Base-by-base conservation (phyloP, 768 basidiomycete genomes). In the Hortiboletus campestris region DNA sequence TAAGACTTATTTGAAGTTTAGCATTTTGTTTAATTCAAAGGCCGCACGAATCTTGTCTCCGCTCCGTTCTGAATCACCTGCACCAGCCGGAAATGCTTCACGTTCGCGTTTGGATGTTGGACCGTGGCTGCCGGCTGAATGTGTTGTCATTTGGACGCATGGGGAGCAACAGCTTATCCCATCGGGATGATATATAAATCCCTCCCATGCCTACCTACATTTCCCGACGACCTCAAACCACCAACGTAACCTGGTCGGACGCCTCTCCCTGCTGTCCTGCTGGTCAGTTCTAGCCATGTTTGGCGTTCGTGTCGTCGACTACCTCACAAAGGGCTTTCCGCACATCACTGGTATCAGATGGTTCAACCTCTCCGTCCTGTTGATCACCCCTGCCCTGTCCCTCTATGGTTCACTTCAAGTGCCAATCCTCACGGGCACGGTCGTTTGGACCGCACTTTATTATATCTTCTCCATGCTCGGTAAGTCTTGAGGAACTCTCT, bases 391-490 rank as follows among this genome's bases (percentile, higher is more conserved):
- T 10, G 72, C 78, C 11, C 61, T 94, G 53, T 80, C 88, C 48
- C 67, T 86, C 48, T 90, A 86, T 73, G 94, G 93, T 13, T 63
- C 84, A 47, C 77, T 82, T 12, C 63, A 62, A 22, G 82, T 82
- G 10, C 70, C 75, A 46, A 61, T 77, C 40, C 72, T 76, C 51
- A 66, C 64, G 47, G 73, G 78, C 65, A 96, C 94, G 0, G 64
- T 75, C 25, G 48, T 82, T 10, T 94, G 85, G 73, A 74, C 84
- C 17, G 69, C 81, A 28, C 64, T 79, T 17, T 95, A 92, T 76
- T 96, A 94, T 76, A 73, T 86, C 60, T 89, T 88, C 72, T 89
- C 90, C n/a, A 91, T 94, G 81, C 75, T 94, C 58, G 89, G 91
- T 85, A 68, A 66, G 77, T 42, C 10, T 57, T 35, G 53, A 31